Percentiles rank a stretch among this genome's conserved stretches.
phyloP scores from a whole-genome alignment of 768 basidiomycete genomes.

The Favolaschia claudopus region DNA sequence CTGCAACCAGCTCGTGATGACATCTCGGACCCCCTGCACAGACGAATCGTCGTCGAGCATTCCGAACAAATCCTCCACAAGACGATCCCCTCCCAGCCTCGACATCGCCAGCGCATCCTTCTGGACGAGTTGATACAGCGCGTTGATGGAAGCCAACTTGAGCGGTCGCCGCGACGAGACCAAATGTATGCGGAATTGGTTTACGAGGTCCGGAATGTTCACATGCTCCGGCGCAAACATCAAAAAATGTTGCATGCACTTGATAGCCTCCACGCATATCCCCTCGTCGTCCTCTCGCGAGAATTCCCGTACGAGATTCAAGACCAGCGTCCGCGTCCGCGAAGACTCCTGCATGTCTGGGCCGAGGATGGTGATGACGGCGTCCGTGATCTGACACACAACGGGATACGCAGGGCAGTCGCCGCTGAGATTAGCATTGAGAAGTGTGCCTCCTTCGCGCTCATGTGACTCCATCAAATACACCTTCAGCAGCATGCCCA shows the following conservation, averaged over 20 bases:
- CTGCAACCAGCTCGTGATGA: constrained; percentile 92
- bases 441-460: constrained; percentile 85
- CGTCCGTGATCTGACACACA: constrained; percentile 91
- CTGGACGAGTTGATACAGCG: constrained; percentile 96
- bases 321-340: constrained; percentile 78
- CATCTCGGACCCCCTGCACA: constrained; percentile 91
- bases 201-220: constrained; percentile 80
- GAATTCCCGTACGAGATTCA: constrained; percentile 88
- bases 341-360: constrained; percentile 94
- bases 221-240: constrained; percentile 93
- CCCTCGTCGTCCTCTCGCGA: constrained; percentile 86
- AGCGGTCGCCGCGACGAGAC: constrained; percentile 83
- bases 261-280: constrained; percentile 91
- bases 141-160: constrained; percentile 94
- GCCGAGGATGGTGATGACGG: constrained; percentile 91
- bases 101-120: constrained; percentile 93
- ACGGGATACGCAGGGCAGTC: constrained; percentile 93
- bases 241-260: constrained; percentile 94
- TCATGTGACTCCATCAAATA: constrained; percentile 93
- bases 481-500: constrained; percentile 90
- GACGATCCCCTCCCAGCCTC: constrained; percentile 89
- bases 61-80: constrained; percentile 94
- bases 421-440: constrained; percentile 85
- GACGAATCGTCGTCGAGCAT: constrained; percentile 95
- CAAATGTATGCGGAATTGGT: constrained; percentile 79